Conservation (phyloP, 345 rosid genomes). For the Punica granatum region DNA sequence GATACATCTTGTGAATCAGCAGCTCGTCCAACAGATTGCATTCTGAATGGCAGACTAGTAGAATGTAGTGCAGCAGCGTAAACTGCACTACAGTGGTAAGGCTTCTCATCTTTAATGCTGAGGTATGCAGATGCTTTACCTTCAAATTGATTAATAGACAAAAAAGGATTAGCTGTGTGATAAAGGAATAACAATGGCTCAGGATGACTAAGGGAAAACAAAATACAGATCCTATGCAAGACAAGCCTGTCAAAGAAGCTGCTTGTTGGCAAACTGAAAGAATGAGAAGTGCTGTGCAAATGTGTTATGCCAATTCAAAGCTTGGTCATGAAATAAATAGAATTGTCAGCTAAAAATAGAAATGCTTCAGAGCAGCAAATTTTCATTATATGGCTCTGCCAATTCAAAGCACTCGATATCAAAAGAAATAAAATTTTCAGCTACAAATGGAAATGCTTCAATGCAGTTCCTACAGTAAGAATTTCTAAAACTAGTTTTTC, state of each 20-base stretch:
- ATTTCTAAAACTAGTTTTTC: neutral
- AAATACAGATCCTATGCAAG: neutral
- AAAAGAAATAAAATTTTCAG: neutral
- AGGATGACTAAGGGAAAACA: neutral
- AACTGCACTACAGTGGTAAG: slow-evolving; percentile 73
- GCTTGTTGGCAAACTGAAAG: neutral
- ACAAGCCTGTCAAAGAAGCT: neutral
- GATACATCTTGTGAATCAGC: slow-evolving; percentile 35
- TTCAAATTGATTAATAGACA: slow-evolving; percentile 22
- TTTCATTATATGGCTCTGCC: too few relatives aligned
- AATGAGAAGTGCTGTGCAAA: neutral
- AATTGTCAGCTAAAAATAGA: too few relatives aligned
- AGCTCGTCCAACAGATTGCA: slow-evolving; percentile 45
- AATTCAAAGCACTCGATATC: neutral
- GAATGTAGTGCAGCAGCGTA: slow-evolving; percentile 89
- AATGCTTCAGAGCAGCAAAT: too few relatives aligned
- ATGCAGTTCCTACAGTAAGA: neutral
- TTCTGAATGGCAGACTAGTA: slow-evolving; percentile 59
- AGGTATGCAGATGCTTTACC: slow-evolving; percentile 63
- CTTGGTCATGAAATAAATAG: too few relatives aligned
- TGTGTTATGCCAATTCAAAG: neutral
- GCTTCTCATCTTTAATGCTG: slow-evolving; percentile 53
- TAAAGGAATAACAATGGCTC: neutral
- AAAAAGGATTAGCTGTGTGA: slow-evolving; percentile 1
- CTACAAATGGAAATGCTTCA: neutral